Evolutionary conservation across 805 yeast genomes (phyloP), one percentile per base, ranked within the genome.

Genomic region (Pichia eremophila): DNA sequence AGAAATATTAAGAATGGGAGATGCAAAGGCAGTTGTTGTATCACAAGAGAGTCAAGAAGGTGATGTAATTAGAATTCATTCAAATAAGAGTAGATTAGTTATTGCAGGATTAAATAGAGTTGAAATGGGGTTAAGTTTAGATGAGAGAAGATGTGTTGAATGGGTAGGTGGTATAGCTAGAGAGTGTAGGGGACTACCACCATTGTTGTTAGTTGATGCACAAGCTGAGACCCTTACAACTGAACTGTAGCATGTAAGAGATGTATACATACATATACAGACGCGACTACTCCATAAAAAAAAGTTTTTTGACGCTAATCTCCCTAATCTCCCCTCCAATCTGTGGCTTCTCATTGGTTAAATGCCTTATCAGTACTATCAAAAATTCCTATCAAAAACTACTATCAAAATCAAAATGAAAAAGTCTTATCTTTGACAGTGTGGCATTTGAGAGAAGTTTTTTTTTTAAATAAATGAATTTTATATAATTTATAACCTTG

Each of bases 1-100:
- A 41, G 80, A 77, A 14, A 83, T 81, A n/a, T 70, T 93, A 46
- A 73, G 99, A 57, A 93, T 93, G 47, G 83, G 80, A 35, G 53
- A 51, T 11, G 96, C 97, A 32, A 17, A 7, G 10, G 38, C 38
- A 17, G 12, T 36, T 7, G 38, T 36, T 7, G 38, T 8, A 17
- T 43, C 34, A 6, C 43, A 29, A 9, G 43, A 34, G 8, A 46
- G 27, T 3, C 31, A 28, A 25, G 45, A 27, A 2, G 34, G 17
- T 7, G 15, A 8, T 39, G 35, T 17, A 17, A 17, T 14, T 4
- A 15, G 17, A 3, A 7, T 3, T 3, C 36, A 32, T 5, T 32
- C 36, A 32, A 7, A 12, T 14, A 32, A 32, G 8, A 32, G 36
- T 15, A 7, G 36, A 8, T 12, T 36, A 4, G 38, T 10, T 25